Evolutionary conservation across 129 eudicot genomes (phyloP).

Genomic region (Lactuca sativa): DNA sequence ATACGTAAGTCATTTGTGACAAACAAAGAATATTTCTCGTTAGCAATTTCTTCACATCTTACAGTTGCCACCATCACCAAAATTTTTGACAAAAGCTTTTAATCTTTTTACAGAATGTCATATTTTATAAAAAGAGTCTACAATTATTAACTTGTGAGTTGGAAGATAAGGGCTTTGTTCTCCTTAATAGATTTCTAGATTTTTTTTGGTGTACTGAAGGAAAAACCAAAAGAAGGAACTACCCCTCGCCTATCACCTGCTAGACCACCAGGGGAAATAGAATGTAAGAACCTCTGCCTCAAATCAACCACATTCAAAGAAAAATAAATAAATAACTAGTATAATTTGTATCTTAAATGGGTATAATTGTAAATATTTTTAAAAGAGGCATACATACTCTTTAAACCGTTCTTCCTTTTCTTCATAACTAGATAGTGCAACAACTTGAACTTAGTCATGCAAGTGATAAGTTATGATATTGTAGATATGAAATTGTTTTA

Average conservation of each 20-base stretch:
- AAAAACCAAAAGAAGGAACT: slow-evolving; percentile 97
- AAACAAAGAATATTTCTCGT: slow-evolving; percentile 70
- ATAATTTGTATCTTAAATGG: background rate
- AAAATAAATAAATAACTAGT: background rate
- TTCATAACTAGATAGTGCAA: slow-evolving; percentile 93
- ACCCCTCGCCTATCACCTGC: slow-evolving; percentile 99
- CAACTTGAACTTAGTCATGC: slow-evolving; percentile 75
- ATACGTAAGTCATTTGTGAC: slow-evolving; percentile 63
- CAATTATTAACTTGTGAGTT: slow-evolving; percentile 75
- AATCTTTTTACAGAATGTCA: slow-evolving; percentile 8
- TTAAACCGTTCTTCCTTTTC: slow-evolving; percentile 97
- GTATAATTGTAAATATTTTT: background rate
- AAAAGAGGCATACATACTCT: slow-evolving; percentile 66
- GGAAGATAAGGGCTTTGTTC: slow-evolving; percentile 96
- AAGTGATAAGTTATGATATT: too few relatives aligned
- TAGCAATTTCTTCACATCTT: slow-evolving; percentile 97
- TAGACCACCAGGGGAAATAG: slow-evolving; percentile 96
- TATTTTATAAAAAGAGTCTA: slow-evolving; percentile 3
- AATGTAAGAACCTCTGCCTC: slow-evolving; percentile 79
- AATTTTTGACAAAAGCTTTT: slow-evolving; percentile 12
- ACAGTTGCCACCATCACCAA: slow-evolving; percentile 99
- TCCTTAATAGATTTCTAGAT: slow-evolving; percentile 94
- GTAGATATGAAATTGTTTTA: background rate
- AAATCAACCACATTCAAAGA: slow-evolving; percentile 69
- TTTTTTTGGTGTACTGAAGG: slow-evolving; percentile 83